These are phyloP conservation scores for Blastocystis sp. DNA, from an alignment of 352 stramenopile genomes.

Conservation along the genomic window DNA sequence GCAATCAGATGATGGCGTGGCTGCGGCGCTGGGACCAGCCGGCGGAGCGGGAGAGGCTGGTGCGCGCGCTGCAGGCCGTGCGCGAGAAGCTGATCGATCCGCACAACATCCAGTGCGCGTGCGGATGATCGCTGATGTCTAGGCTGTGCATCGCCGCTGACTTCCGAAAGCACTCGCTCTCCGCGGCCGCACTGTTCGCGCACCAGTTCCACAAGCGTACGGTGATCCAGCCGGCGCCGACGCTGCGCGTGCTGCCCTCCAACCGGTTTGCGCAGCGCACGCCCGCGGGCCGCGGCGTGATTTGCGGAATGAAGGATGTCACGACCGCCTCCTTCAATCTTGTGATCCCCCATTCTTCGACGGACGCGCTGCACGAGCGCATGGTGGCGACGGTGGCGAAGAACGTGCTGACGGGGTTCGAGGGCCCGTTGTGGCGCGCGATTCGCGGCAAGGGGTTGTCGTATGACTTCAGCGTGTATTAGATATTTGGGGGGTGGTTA, in stretches of 20 bases:
- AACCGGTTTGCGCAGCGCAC: neutral
- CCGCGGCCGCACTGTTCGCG: neutral
- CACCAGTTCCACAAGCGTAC: neutral
- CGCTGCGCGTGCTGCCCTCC: neutral
- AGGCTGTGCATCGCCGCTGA: constrained; percentile 10
- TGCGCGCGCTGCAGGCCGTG: neutral
- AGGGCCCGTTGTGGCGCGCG: constrained; percentile 31
- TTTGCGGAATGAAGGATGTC: constrained; percentile 58
- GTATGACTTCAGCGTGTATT: constrained; percentile 37
- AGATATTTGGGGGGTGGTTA: neutral
- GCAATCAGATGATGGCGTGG: neutral
- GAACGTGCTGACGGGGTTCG: constrained; percentile 15
- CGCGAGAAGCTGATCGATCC: neutral
- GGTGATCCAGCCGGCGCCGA: neutral
- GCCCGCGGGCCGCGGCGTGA: neutral
- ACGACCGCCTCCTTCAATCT: neutral
- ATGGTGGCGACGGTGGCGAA: neutral
- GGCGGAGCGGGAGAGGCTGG: neutral
- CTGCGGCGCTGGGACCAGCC: neutral
- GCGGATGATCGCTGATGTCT: neutral
- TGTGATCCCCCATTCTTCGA: neutral
- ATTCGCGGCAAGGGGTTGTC: constrained; percentile 42
- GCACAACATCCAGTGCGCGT: constrained; percentile 2
- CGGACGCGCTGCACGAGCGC: neutral
- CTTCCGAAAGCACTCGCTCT: constrained; percentile 7